These are phyloP conservation scores for Cenchrus americanus DNA, from an alignment of 176 grass and related monocot species.

Conservation along the genomic window DNA sequence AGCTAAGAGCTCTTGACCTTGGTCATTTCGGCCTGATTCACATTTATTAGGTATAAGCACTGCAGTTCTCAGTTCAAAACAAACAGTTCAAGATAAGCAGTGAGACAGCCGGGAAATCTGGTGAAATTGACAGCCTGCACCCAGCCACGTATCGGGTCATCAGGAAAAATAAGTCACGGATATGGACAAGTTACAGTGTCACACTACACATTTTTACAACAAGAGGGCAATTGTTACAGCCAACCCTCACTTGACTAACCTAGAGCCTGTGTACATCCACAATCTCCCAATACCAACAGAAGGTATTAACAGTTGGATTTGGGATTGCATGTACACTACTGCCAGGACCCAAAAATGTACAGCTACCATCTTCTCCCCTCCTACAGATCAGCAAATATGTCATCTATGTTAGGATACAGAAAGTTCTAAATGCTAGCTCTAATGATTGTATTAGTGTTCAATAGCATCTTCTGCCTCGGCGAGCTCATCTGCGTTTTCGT, in stretches of 20 bases:
- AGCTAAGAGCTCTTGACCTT: background rate
- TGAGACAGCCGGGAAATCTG: background rate
- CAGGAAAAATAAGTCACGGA: background rate
- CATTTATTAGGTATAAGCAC: background rate
- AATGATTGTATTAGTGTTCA: slow-evolving; percentile 29
- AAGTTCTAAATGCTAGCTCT: slow-evolving; percentile 11
- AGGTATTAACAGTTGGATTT: slow-evolving; percentile 34
- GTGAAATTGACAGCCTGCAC: background rate
- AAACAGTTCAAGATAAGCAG: background rate
- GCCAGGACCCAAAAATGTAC: slow-evolving; percentile 49
- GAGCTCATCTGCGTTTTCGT: slow-evolving; percentile 40
- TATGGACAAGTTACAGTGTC: slow-evolving; percentile 29
- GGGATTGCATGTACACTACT: slow-evolving; percentile 28
- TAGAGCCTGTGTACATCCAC: slow-evolving; percentile 44
- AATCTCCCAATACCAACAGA: background rate
- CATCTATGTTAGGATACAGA: slow-evolving; percentile 43
- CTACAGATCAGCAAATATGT: slow-evolving; percentile 43
- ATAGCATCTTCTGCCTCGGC: slow-evolving; percentile 66
- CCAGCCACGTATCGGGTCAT: background rate
- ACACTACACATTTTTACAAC: slow-evolving; percentile 55
- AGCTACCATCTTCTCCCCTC: background rate
- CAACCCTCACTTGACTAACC: slow-evolving; percentile 25
- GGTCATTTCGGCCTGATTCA: background rate
- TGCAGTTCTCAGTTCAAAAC: background rate
- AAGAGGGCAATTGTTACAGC: slow-evolving; percentile 45